Percentiles rank a stretch among this genome's conserved stretches.
Evolutionary conservation across 352 stramenopile genomes (phyloP).

Genomic region (Salisapilia sapeloensis): DNA sequence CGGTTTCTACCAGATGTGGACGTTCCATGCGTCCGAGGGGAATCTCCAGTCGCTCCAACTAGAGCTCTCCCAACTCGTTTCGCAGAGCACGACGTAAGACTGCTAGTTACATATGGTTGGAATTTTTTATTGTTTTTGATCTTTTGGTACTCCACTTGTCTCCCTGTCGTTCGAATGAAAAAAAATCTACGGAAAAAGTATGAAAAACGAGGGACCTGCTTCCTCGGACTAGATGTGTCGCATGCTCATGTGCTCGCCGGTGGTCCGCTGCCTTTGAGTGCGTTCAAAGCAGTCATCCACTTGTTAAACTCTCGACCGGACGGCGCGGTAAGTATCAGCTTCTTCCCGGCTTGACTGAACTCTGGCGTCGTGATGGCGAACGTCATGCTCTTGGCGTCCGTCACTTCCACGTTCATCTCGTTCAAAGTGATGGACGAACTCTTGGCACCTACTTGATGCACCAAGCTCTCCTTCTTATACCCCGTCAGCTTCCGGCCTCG

Average conservation of each 20-base stretch:
- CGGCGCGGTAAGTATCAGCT: constrained; percentile 56
- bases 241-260: constrained; percentile 18
- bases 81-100: too few species aligned
- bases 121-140: too few species aligned
- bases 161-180: background rate
- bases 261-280: constrained; percentile 15
- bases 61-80: too few species aligned
- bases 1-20: constrained; percentile 39
- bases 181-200: background rate
- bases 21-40: constrained; percentile 7
- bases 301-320: constrained; percentile 76
- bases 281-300: constrained; percentile 51
- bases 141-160: too few species aligned
- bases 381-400: constrained; percentile 38
- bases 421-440: constrained; percentile 47
- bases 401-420: constrained; percentile 45
- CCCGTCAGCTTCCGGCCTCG: constrained; percentile 36
- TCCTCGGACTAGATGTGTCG: background rate
- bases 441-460: constrained; percentile 53
- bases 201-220: constrained; percentile 1
- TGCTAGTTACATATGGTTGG: too few species aligned
- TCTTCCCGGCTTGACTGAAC: constrained; percentile 51
- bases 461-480: constrained; percentile 48
- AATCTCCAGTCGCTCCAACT: background rate
- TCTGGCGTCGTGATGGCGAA: constrained; percentile 71